A percentile compares a stretch with the other conserved stretches of the same genome.
Evolutionary conservation across 2,329 filamentous ascomycete genomes (phyloP).

Genomic region (Diaporthe humulicola): DNA sequence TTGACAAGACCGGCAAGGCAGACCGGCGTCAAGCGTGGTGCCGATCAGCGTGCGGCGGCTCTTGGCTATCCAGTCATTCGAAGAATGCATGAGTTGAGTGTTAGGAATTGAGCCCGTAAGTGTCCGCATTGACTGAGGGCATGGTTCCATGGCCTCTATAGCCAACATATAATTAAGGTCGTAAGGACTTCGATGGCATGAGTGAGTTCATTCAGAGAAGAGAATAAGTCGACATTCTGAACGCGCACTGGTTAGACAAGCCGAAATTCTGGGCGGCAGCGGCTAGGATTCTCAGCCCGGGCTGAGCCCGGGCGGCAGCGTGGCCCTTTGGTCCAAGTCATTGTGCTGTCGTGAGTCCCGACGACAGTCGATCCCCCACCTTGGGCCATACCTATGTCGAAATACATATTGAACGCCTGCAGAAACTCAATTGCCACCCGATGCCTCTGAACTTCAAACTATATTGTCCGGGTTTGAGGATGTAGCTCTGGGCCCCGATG

Average conservation of each 20-base stretch:
- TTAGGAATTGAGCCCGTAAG: neutral
- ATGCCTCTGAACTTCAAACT: slow-evolving; percentile 46
- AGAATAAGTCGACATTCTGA: neutral
- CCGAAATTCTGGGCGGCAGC: slow-evolving; percentile 58
- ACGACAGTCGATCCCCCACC: too few relatives aligned
- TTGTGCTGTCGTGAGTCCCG: slow-evolving; percentile 43
- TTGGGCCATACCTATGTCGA: too few relatives aligned
- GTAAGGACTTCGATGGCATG: slow-evolving; percentile 38
- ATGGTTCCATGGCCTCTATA: neutral
- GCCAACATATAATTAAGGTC: neutral
- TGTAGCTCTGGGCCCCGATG: slow-evolving; percentile 52
- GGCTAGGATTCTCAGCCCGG: slow-evolving; percentile 58
- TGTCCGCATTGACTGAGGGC: neutral
- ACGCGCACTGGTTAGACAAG: slow-evolving; percentile 66
- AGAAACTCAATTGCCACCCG: slow-evolving; percentile 51
- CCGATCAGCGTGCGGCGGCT: neutral
- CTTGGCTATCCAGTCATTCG: neutral
- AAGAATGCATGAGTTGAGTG: neutral
- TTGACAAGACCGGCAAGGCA: neutral
- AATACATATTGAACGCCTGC: slow-evolving; percentile 34
- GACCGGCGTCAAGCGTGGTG: neutral
- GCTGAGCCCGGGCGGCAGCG: too few relatives aligned
- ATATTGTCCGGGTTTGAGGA: slow-evolving; percentile 53
- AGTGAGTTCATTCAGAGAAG: neutral
- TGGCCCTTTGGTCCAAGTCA: slow-evolving; percentile 58